Percentiles rank a stretch among this genome's conserved stretches.
Evolutionary conservation across 495 filamentous ascomycete species (phyloP).

Genomic region (Neurospora sp.): DNA sequence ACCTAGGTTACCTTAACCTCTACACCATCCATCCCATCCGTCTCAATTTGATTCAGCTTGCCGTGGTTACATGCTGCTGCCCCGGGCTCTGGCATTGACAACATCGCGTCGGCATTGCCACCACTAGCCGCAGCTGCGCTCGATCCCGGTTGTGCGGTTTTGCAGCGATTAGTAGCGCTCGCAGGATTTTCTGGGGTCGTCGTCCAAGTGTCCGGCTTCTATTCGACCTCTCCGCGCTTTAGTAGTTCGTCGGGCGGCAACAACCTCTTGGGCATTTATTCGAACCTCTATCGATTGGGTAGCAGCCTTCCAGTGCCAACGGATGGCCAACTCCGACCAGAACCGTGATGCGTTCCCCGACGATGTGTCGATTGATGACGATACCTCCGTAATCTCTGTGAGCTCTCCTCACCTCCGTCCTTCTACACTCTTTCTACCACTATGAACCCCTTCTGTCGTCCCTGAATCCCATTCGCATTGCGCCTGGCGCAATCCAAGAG

Average conservation of each 20-base stretch:
- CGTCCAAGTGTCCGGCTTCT: neutral
- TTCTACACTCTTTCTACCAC: neutral
- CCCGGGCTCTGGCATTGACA: neutral
- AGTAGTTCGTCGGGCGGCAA: neutral
- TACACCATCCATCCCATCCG: neutral
- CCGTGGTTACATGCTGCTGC: neutral
- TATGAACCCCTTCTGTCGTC: neutral
- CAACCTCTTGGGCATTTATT: neutral
- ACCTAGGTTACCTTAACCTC: neutral
- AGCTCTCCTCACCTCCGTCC: slow-evolving; percentile 6
- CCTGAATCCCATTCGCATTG: neutral
- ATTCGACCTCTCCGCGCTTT: neutral
- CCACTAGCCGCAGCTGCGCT: neutral
- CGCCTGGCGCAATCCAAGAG: neutral
- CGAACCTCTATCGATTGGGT: neutral
- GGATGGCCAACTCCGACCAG: slow-evolving; percentile 44
- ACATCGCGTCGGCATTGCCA: neutral
- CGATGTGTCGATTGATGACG: slow-evolving; percentile 35
- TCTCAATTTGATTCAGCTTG: neutral
- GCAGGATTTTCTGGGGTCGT: neutral
- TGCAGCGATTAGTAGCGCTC: neutral
- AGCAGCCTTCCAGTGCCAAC: slow-evolving; percentile 12
- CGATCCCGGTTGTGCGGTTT: neutral
- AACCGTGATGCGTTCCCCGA: slow-evolving; percentile 42
- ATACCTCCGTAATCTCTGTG: slow-evolving; percentile 44